These are phyloP conservation scores for Phytopythium helicoides DNA, from an alignment of 352 stramenopile species.

Conservation along the genomic window DNA sequence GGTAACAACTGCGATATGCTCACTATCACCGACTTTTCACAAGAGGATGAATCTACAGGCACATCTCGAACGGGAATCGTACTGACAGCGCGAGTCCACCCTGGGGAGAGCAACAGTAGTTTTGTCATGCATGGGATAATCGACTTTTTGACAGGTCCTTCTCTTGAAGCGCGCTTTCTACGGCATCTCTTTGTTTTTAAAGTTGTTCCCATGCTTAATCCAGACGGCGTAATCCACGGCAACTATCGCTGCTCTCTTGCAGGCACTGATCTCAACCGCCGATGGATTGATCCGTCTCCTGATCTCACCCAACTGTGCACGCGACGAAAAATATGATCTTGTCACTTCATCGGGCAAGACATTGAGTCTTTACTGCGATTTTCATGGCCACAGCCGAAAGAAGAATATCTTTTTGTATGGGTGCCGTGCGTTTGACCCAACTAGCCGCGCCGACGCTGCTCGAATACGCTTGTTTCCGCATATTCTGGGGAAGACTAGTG, in stretches of 20 bases:
- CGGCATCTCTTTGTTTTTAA: constrained; percentile 88
- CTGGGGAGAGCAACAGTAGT: constrained; percentile 87
- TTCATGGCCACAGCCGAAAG: constrained; percentile 88
- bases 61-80: constrained; percentile 54
- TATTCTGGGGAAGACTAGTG: constrained; percentile 55
- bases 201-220: constrained; percentile 93
- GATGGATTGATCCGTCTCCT: constrained; percentile 51
- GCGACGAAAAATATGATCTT: constrained; percentile 76
- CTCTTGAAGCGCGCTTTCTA: constrained; percentile 69
- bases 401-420: constrained; percentile 91
- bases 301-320: constrained; percentile 71
- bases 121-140: constrained; percentile 91
- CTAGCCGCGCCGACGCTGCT: constrained; percentile 41
- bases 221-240: constrained; percentile 90
- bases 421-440: constrained; percentile 45
- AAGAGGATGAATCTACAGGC: constrained; percentile 38
- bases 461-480: constrained; percentile 68
- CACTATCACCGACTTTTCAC: constrained; percentile 83
- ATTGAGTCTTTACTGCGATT: constrained; percentile 81
- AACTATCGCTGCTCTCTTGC: constrained; percentile 90
- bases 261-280: constrained; percentile 86
- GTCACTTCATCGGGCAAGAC: constrained; percentile 36
- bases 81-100: constrained; percentile 85
- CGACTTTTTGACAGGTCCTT: constrained; percentile 75
- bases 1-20: constrained; percentile 87